A percentile compares a stretch with the other conserved stretches of the same genome.
Evolutionary conservation across 805 yeast species (phyloP).

Genomic region (Sporopachydermia lactativora): DNA sequence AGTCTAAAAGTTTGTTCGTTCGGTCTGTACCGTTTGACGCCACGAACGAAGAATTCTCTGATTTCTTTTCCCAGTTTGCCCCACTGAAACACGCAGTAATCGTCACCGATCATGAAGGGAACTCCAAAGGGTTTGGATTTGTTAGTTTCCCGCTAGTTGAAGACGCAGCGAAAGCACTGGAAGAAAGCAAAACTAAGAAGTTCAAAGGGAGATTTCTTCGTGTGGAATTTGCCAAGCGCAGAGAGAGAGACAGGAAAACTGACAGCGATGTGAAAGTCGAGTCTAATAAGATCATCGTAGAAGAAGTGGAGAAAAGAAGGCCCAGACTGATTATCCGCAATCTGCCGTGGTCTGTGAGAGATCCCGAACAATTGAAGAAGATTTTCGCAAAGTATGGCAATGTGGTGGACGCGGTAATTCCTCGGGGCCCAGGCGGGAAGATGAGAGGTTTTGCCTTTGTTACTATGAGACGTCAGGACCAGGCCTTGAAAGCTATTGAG

Average conservation of each 20-base stretch:
- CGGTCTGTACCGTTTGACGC: constrained; percentile 73
- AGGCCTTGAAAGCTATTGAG: constrained; percentile 74
- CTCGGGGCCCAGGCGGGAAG: constrained; percentile 74
- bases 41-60: constrained; percentile 67
- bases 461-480: constrained; percentile 64
- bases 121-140: constrained; percentile 91
- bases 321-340: constrained; percentile 84
- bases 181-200: constrained; percentile 47
- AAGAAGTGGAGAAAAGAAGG: constrained; percentile 55
- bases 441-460: constrained; percentile 95
- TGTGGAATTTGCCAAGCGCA: constrained; percentile 82
- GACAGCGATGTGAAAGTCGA: constrained; percentile 10
- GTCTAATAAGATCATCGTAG: constrained; percentile 9
- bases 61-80: constrained; percentile 79
- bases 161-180: constrained; percentile 67
- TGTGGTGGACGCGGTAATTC: constrained; percentile 79
- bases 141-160: constrained; percentile 79
- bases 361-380: constrained; percentile 55
- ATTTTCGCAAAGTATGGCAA: constrained; percentile 68
- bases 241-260: constrained; percentile 50
- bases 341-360: constrained; percentile 90
- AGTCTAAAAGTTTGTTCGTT: constrained; percentile 44
- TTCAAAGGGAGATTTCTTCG: constrained; percentile 53
- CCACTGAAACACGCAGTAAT: constrained; percentile 94
- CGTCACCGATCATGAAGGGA: constrained; percentile 56